Evolutionary conservation across 2,329 filamentous ascomycete species (phyloP).

Genomic region (Scorias spongiosa): DNA sequence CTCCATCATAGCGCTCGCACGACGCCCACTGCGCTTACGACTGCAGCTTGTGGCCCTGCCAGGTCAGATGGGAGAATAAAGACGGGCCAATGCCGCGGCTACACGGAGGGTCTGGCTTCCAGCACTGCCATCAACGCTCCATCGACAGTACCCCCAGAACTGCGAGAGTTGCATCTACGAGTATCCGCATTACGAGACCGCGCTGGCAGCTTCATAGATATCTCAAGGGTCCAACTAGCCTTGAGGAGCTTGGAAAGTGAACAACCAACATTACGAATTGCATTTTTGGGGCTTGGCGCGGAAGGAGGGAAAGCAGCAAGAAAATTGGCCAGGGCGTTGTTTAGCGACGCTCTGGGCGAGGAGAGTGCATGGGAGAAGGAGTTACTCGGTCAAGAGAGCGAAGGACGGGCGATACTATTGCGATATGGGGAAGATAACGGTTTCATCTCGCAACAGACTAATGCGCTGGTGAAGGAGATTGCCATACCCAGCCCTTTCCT

Average conservation of each 20-base stretch:
- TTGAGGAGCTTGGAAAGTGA: conserved; percentile 46
- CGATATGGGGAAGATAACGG: conserved; percentile 38
- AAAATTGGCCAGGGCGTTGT: conserved; percentile 47
- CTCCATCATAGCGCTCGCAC: too few relatives aligned
- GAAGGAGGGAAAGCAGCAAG: conserved; percentile 38
- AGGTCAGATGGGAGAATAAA: too few relatives aligned
- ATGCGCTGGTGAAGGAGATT: conserved; percentile 44
- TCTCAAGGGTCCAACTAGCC: conserved; percentile 57
- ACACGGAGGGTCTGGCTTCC: conserved; percentile 28
- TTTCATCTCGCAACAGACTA: conserved; percentile 26
- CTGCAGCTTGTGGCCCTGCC: too few relatives aligned
- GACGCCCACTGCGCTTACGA: too few relatives aligned
- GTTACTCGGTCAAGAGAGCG: conserved; percentile 19
- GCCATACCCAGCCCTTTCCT: conserved; percentile 48
- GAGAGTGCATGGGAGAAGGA: conserved; percentile 29
- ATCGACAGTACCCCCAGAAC: conserved; percentile 35
- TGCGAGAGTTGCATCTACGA: conserved; percentile 42
- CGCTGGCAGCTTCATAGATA: conserved; percentile 47
- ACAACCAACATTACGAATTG: conserved; percentile 39
- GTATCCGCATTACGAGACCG: conserved; percentile 46
- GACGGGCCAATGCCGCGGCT: too few relatives aligned
- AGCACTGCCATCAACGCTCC: conserved; percentile 38
- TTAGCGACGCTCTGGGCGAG: conserved; percentile 30
- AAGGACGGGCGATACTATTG: conserved; percentile 26
- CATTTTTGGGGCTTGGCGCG: conserved; percentile 26